Conservation (phyloP, 73 alveolate species). For the Halteria grandinella region DNA sequence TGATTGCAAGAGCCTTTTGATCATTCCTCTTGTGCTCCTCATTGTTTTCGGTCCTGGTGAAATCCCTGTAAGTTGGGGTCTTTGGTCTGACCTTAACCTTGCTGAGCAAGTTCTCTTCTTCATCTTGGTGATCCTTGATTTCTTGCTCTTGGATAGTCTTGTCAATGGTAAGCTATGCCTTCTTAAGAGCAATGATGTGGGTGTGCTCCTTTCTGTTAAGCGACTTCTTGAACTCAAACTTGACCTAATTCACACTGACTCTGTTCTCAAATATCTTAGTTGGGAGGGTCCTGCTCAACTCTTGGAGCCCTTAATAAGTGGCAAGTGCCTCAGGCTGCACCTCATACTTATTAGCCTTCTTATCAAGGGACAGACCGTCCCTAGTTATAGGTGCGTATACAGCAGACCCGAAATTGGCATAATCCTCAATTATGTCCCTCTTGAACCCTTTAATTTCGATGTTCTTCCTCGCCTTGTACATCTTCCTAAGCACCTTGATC, state of each 20-base stretch:
- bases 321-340: constrained; percentile 96
- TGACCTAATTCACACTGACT: constrained; percentile 59
- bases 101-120: constrained; percentile 28
- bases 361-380: constrained; percentile 96
- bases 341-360: constrained; percentile 95
- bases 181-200: constrained; percentile 52
- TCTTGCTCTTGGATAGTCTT: constrained; percentile 20
- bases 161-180: constrained; percentile 56
- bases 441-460: constrained; percentile 80
- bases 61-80: constrained; percentile 53
- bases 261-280: constrained; percentile 60
- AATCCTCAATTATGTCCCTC: constrained; percentile 97
- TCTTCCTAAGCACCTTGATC: constrained; percentile 95
- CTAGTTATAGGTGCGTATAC: constrained; percentile 98
- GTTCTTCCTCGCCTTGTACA: constrained; percentile 94
- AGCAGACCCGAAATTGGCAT: constrained; percentile 95
- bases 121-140: constrained; percentile 40
- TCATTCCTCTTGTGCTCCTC: constrained; percentile 68
- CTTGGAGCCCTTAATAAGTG: constrained; percentile 90
- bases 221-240: constrained; percentile 39
- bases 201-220: constrained; percentile 45
- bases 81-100: constrained; percentile 64
- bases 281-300: constrained; percentile 80
- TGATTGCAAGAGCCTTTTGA: constrained; percentile 78
- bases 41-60: constrained; percentile 45